These are phyloP conservation scores for Zygnema cylindricum DNA, from an alignment of 139 green algal species.

Conservation along the genomic window DNA sequence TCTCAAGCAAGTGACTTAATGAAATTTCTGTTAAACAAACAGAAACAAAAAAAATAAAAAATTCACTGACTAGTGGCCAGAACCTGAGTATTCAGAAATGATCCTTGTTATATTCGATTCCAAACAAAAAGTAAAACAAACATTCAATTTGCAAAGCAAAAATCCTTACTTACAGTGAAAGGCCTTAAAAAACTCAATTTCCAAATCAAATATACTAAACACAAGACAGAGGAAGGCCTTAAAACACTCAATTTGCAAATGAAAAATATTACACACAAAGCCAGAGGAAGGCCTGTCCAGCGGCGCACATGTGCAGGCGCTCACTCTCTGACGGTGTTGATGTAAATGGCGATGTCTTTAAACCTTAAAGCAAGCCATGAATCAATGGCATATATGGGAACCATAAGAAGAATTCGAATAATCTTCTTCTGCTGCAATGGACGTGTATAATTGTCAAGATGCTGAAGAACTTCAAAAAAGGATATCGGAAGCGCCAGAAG, in stretches of 20 bases:
- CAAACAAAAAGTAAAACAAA: not conserved
- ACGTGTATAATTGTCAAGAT: constrained; percentile 90
- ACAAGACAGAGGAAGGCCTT: not conserved
- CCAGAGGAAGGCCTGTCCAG: constrained; percentile 1
- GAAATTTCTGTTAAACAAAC: too few species aligned
- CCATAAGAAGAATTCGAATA: constrained; percentile 90
- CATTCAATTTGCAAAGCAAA: too few species aligned
- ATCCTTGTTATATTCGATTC: too few species aligned
- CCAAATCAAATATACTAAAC: too few species aligned
- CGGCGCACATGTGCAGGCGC: constrained; percentile 11
- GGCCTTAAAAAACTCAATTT: too few species aligned
- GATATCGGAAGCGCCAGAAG: constrained; percentile 85
- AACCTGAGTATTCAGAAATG: too few species aligned
- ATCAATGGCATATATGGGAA: constrained; percentile 90
- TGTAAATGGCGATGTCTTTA: constrained; percentile 71
- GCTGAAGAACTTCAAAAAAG: constrained; percentile 85
- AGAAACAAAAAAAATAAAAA: too few species aligned
- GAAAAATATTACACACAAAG: not conserved
- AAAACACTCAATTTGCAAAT: not conserved
- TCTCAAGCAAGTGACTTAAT: too few species aligned
- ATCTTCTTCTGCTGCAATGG: constrained; percentile 88
- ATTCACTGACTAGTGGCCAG: too few species aligned
- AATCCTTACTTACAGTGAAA: too few species aligned
- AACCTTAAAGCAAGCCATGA: constrained; percentile 87
- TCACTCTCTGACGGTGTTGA: constrained; percentile 85